Percentiles rank a stretch among this genome's conserved stretches.
Evolutionary conservation across 1,139 yeast species (phyloP).

Genomic region (Yamadazyma blattariae): DNA sequence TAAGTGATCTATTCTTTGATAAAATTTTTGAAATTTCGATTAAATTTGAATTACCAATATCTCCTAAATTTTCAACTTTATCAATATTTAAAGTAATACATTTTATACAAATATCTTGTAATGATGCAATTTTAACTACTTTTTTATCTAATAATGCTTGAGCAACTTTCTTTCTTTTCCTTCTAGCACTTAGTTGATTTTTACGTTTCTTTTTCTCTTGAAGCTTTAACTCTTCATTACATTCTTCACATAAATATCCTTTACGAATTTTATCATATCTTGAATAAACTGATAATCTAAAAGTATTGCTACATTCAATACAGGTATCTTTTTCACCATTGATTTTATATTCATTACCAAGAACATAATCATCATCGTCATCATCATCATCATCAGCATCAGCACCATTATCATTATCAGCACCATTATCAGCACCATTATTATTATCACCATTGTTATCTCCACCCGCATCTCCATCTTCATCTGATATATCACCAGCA

Average conservation of each 20-base stretch:
- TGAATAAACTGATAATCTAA: conserved; percentile 65
- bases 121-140: conserved; percentile 58
- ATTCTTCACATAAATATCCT: conserved; percentile 66
- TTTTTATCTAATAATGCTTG: conserved; percentile 76
- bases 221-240: conserved; percentile 48
- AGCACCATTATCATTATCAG: conserved; percentile 23
- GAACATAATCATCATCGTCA: conserved; percentile 25
- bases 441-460: conserved; percentile 30
- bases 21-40: conserved; percentile 70
- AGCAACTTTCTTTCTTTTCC: conserved; percentile 74
- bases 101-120: conserved; percentile 80
- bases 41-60: conserved; percentile 66
- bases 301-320: conserved; percentile 55
- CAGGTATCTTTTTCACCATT: conserved; percentile 55
- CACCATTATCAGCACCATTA: conserved; percentile 13
- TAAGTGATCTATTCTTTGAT: conserved; percentile 75
- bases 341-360: conserved; percentile 22
- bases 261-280: conserved; percentile 44
- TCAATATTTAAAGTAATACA: conserved; percentile 71
- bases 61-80: conserved; percentile 76
- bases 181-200: conserved; percentile 62
- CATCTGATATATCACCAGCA: conserved; percentile 20
- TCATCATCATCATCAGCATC: conserved; percentile 27
- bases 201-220: conserved; percentile 45
- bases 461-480: conserved; percentile 11